Evolutionary conservation across 2,329 filamentous ascomycete species (phyloP), one percentile per base, ranked within the genome.

Genomic region (Endothia cerciana): DNA sequence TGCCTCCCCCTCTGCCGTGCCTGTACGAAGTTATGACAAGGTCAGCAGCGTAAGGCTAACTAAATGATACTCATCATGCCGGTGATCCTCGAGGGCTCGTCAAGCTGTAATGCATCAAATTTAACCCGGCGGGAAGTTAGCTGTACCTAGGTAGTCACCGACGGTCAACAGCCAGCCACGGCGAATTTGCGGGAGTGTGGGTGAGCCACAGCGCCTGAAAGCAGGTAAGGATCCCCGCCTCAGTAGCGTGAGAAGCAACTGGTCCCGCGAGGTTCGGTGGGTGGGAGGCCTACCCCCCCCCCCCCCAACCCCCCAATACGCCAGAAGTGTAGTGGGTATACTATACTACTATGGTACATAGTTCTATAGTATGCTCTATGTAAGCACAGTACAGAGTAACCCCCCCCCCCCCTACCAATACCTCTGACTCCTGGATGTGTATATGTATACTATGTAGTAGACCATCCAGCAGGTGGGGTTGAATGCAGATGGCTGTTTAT

Each of bases 161-260:
- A 4, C 40, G 40, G 19, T 43, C 40, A 19, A 43, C 4, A 7
- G 2, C 17, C 40, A 10, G 40, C 15, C 13, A 19, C 15, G 43
- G 43, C 43, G 43, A 6, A 22, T 17, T 25, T 28, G 22, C 22
- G 13, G 22, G 13, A 22, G 47, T 15, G 22, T 28, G 47, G 2
- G 36, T 56, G 53, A 56, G 53, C 53, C 30, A 17, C 53, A 51
- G 25, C 47, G 30, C 28, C 53, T 56, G 30, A 19, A 38, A 36
- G 2, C 22, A 41, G 56, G 38, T 17, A 59, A 45, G 56, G 38
- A 33, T n/a, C 56, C 56, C 56, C 40, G 22, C 56, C 36, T 28
- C 47, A 33, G 56, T 36, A 6, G 17, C 17, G n/a, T 51, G 22
- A 51, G 25, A 5, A 17, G 25, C 22, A 6, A 17, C 3, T 30